Evolutionary conservation across 169 alveolate genomes (phyloP).

Genomic region (Cyclospora cayetanensis): DNA sequence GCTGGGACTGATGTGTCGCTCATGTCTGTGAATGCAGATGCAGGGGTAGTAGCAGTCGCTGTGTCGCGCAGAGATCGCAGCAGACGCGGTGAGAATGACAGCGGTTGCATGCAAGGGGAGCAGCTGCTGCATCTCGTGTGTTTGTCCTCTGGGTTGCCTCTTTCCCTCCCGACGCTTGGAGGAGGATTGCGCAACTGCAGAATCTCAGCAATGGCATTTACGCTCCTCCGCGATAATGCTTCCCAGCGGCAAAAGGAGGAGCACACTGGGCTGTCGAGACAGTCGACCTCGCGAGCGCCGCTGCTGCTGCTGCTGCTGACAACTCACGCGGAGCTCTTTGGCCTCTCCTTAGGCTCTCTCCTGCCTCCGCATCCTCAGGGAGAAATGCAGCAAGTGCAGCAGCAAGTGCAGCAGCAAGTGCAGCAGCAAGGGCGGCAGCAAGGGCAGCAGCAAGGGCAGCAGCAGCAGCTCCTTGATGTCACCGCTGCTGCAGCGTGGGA

Average conservation of each 20-base stretch:
- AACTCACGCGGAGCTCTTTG: not conserved
- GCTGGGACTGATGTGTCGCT: not conserved
- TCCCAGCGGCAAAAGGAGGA: not conserved
- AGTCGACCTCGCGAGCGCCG: not conserved
- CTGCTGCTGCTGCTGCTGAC: constrained; percentile 30
- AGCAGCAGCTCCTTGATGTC: not conserved
- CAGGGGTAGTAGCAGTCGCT: not conserved
- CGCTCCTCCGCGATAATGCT: not conserved
- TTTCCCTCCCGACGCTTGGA: not conserved
- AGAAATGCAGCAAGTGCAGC: too few relatives aligned
- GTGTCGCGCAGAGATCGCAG: not conserved
- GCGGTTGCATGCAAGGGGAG: not conserved
- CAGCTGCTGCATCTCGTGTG: constrained; percentile 18
- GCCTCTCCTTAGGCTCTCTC: not conserved
- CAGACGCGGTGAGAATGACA: too few relatives aligned
- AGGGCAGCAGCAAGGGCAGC: constrained; percentile 34
- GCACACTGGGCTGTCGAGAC: too few relatives aligned
- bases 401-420: not conserved
- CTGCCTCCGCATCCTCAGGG: not conserved
- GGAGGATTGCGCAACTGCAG: not conserved
- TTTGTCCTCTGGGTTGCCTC: not conserved
- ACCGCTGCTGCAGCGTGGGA: not conserved
- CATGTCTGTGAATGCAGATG: not conserved
- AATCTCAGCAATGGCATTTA: not conserved
- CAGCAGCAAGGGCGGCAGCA: not conserved